A percentile compares a stretch with the other conserved stretches of the same genome.
Evolutionary conservation across 805 yeast genomes (phyloP).

Genomic region (Candida sakaeoensis): DNA sequence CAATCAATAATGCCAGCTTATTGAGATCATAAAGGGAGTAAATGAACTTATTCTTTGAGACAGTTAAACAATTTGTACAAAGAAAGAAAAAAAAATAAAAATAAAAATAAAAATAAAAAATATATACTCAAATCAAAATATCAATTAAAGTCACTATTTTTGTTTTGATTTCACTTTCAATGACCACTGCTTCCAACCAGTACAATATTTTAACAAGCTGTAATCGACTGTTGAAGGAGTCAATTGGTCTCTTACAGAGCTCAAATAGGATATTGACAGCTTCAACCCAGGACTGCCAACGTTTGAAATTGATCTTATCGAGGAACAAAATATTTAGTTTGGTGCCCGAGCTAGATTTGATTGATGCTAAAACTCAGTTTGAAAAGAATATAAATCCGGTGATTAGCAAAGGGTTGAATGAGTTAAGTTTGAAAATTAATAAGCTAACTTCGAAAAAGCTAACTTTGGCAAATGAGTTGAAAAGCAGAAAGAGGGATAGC

Average conservation of each 20-base stretch:
- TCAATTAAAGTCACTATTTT: neutral
- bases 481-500: conserved; percentile 29
- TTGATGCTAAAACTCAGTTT: conserved; percentile 35
- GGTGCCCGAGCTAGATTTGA: conserved; percentile 46
- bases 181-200: neutral
- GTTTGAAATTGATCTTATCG: conserved; percentile 37
- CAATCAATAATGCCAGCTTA: conserved; percentile 5
- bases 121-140: too few relatives aligned
- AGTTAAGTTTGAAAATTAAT: conserved; percentile 29
- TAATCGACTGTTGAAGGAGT: conserved; percentile 25
- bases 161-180: neutral
- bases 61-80: neutral
- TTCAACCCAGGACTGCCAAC: conserved; percentile 36
- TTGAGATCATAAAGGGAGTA: neutral
- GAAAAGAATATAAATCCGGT: conserved; percentile 41
- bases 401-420: conserved; percentile 25
- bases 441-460: conserved; percentile 30
- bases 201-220: conserved; percentile 8
- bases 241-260: conserved; percentile 29
- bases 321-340: conserved; percentile 48
- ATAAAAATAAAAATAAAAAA: too few relatives aligned
- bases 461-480: conserved; percentile 31
- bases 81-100: neutral
- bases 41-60: neutral
- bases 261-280: conserved; percentile 31